Evolutionary conservation across 2,329 filamentous ascomycete genomes (phyloP), one percentile per base, ranked within the genome.

Genomic region (Teratosphaeria destructans): DNA sequence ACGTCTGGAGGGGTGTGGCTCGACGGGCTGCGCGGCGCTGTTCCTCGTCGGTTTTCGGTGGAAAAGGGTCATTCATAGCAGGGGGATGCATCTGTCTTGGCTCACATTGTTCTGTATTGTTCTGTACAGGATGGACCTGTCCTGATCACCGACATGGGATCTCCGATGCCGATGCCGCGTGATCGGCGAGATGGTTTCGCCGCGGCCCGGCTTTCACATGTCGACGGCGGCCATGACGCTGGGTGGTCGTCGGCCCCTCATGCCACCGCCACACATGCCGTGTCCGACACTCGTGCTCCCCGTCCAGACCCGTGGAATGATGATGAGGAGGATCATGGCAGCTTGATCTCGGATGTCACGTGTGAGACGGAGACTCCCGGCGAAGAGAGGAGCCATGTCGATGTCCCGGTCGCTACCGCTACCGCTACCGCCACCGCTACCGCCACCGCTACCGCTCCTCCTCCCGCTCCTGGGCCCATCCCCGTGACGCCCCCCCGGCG

Each of bases 301-400:
- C 23, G 23, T 23, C 23, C 23, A 1, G 23, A 23, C 2, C 1
- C 23, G 2, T 23, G 23, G 23, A 23, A 23, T 23, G 23, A 23
- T 23, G 23, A 23, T 23, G 23, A 23, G 23, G 23, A 23, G 23
- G 23, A 23, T 23, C 23, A 23, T 23, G 23, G 23, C 23, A 29
- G 5, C 29, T 55, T 59, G 19, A 26, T 61, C 49, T 55, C 60
- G 12, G 60, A 59, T 34, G 47, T 55, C 2, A 27, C 3, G 8
- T 23, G 23, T 10, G 10, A 10, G 52, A 54, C 57, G 11, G 61
- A 61, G 49, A 60, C 56, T 37, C 56, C 61, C 5, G 72, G 91
- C 91, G 14, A 65, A 64, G 61, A 60, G 59, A 49, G 61, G 27
- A 57, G 55, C 47, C 57, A 56, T 7, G 54, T 11, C 3, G 60